Conservation (phyloP, 1,139 yeast species). For the Blastobotrys raffinosifermentans region DNA sequence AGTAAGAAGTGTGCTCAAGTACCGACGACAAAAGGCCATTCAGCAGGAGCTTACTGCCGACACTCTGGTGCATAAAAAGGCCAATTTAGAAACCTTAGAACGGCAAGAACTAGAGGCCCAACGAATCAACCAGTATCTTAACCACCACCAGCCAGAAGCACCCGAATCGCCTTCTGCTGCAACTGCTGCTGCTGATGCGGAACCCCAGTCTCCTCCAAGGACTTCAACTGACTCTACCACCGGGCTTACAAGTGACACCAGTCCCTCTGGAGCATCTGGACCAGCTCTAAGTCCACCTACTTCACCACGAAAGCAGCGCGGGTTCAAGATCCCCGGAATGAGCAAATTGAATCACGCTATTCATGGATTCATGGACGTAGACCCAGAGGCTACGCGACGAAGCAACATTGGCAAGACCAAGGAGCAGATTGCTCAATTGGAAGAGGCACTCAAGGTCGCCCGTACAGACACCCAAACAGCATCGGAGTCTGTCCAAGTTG, state of each 20-base stretch:
- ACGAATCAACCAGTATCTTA: conserved; percentile 33
- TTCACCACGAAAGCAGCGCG: conserved; percentile 27
- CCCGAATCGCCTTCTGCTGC: conserved; percentile 4
- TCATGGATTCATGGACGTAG: conserved; percentile 63
- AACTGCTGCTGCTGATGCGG: conserved; percentile 2
- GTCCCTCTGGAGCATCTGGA: conserved; percentile 12
- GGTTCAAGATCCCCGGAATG: conserved; percentile 43
- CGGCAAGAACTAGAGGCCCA: conserved; percentile 39
- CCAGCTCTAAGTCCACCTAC: conserved; percentile 10
- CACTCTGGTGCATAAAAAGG: conserved; percentile 42
- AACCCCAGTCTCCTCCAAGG: too few relatives aligned
- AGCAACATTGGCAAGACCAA: conserved; percentile 48
- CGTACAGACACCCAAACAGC: conserved; percentile 50
- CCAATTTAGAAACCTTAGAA: conserved; percentile 35
- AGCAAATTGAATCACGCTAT: conserved; percentile 56
- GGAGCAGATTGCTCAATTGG: conserved; percentile 48
- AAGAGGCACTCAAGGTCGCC: conserved; percentile 55
- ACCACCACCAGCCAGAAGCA: conserved; percentile 9
- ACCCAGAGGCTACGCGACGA: conserved; percentile 60
- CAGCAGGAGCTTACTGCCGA: conserved; percentile 59
- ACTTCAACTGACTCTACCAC: too few relatives aligned
- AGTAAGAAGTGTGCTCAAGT: conserved; percentile 61
- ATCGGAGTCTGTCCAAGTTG: conserved; percentile 44
- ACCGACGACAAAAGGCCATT: conserved; percentile 58
- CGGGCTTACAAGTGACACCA: background rate